Evolutionary conservation across 163 green algal species (phyloP), one percentile per base, ranked within the genome.

Genomic region (Scenedesmus sp.): DNA sequence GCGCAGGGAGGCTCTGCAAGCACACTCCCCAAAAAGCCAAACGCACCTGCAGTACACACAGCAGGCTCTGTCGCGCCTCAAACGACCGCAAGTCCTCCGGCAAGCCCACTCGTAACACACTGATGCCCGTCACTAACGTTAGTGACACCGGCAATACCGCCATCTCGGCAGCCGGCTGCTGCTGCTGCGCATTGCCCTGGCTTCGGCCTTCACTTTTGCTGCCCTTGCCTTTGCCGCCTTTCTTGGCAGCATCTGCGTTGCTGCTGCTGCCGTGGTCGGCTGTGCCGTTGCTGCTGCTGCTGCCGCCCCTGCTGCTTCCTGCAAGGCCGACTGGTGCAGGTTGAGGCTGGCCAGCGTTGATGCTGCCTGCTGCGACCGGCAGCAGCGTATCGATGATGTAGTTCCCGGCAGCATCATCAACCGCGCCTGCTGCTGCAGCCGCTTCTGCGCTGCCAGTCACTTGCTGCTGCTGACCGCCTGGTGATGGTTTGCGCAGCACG

Each of bases 311-410:
- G 30, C 65, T 18, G 6, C 30, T 24, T 24, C 46, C 72, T 35
- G 70, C 70, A 3, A 79, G 24, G 16, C 87, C 78, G 20, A 86
- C 30, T 1, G 87, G 87, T 16, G 35, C 26, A 5, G 88, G 88
- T 13, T 35, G 46, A 33, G 61, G 26, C 15, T 61, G 30, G 44
- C 80, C 92, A 42, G 40, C 68, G 35, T 35, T 33, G 30, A 94
- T n/a, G 22, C 73, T 93, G 15, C 84, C 61, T 4, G 91, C 35
- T 20, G 90, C 87, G 40, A 89, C 90, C 13, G 91, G 93, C 51
- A 99, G 92, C 88, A 99, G 92, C 24, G 92, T 93, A 90, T 99
- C 96, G 24, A 98, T 82, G 26, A 96, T 85, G 93, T 99, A 98
- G 42, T 91, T 42, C 3, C 78, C 78, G 12, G 65, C 81, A 49